These are phyloP conservation scores for Lactarius indigo DNA, from an alignment of 768 basidiomycete genomes.

Conservation along the genomic window DNA sequence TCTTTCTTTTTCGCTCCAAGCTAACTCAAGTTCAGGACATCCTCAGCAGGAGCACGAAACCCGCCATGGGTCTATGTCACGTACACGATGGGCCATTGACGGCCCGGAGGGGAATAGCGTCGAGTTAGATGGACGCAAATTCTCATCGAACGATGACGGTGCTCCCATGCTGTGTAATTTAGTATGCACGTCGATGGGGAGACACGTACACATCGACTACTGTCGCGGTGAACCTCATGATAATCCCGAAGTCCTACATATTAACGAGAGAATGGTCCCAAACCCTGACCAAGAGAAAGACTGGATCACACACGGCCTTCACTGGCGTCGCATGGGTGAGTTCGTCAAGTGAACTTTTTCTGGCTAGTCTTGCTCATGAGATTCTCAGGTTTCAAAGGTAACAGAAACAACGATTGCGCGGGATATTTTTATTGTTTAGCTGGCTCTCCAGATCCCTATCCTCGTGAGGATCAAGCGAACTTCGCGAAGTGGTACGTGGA, in stretches of 20 bases:
- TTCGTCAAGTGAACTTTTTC: constrained; percentile 28
- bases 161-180: constrained; percentile 62
- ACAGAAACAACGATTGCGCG: neutral
- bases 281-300: constrained; percentile 49
- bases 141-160: constrained; percentile 50
- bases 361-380: neutral
- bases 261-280: constrained; percentile 41
- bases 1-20: neutral
- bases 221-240: constrained; percentile 47
- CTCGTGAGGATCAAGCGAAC: constrained; percentile 48
- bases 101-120: constrained; percentile 46
- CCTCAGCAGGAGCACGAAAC: constrained; percentile 59
- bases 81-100: constrained; percentile 53
- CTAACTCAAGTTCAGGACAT: constrained; percentile 40
- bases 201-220: constrained; percentile 54
- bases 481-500: constrained; percentile 37
- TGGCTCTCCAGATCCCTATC: constrained; percentile 47
- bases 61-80: constrained; percentile 59
- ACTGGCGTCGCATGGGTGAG: constrained; percentile 45
- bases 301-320: constrained; percentile 48
- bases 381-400: constrained; percentile 50
- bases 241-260: constrained; percentile 45
- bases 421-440: neutral
- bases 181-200: constrained; percentile 49
- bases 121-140: constrained; percentile 54